Base-by-base conservation (phyloP, 2,329 filamentous ascomycete genomes). In the Ambrosiella xylebori region DNA sequence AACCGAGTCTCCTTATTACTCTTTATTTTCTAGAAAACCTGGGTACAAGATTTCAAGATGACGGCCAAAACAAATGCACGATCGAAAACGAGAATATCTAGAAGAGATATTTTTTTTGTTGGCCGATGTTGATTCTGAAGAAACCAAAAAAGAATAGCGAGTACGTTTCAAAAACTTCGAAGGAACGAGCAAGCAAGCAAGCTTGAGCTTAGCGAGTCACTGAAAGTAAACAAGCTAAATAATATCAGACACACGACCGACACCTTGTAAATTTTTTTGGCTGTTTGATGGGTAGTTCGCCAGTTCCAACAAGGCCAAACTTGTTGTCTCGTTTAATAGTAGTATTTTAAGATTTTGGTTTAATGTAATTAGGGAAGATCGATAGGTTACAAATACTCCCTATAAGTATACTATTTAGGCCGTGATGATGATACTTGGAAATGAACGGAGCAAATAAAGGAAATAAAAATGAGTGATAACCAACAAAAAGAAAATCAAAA, bases 1-100 rank as follows among this genome's bases (percentile, higher is more conserved):
- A 72, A 71, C 78, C 77, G 76, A 75, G 69, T 73, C 76, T 79
- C 76, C 53, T 5, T 50, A 36, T 39, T 27, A 27, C 27, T 27
- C 27, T 27, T 27, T 27, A 27, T 35, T 45, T 40, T 41, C 3
- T 51, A 39, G 37, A 37, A 15, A 41, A 41, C 52, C 41, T 54
- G 52, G 38, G 17, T 15, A 41, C 41, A 41, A 4, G 9, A 12
- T 17, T 8, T 38, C 17, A 40, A 17, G 52, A 15, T 17, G 8
- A 37, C 40, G 27, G 3, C 51, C 15, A 15, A 19, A 15, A 54
- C 17, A 54, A 54, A 44, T 38, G 35, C 12, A 54, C 15, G 51
- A n/a, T n/a, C 15, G 15, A 40, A 41, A 27, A 41, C 11, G 41
- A 41, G 35, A 41, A 41, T 36, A 54, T 54, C 51, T 37, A n/a